Percentiles rank a stretch among this genome's conserved stretches.
Evolutionary conservation across 164 flowering plant genomes (phyloP).

Genomic region (Magnolia sinica): DNA sequence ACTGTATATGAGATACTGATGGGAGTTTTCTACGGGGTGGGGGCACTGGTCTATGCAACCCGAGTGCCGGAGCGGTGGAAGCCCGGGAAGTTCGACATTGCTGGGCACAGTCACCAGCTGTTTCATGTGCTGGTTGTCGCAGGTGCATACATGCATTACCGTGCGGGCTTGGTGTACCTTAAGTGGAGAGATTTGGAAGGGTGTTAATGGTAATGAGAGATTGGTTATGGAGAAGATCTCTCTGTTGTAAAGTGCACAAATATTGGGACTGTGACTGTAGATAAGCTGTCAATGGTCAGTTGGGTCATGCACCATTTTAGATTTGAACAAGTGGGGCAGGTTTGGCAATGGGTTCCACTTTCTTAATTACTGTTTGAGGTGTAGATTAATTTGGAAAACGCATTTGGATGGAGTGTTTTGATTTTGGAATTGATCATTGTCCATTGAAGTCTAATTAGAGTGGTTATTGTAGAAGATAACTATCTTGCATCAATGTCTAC

Average conservation of each 20-base stretch:
- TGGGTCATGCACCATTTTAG: background rate
- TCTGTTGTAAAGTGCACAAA: background rate
- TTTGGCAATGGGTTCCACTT: background rate
- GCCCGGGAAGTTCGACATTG: slow-evolving; percentile 96
- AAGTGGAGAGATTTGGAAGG: slow-evolving; percentile 84
- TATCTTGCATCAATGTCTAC: no score
- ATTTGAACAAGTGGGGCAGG: background rate
- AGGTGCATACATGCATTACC: slow-evolving; percentile 89
- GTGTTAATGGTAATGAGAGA: slow-evolving; percentile 31
- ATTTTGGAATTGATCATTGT: no score
- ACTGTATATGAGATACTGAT: slow-evolving; percentile 83
- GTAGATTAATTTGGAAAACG: no score
- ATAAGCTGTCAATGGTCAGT: background rate
- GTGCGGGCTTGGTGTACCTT: slow-evolving; percentile 79
- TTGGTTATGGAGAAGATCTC: background rate
- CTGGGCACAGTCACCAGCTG: slow-evolving; percentile 93
- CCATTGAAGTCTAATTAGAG: no score
- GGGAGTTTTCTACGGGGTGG: slow-evolving; percentile 77
- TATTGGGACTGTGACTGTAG: background rate
- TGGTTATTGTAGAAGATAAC: no score
- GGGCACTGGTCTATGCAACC: slow-evolving; percentile 79
- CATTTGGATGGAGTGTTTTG: no score
- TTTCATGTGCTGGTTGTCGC: slow-evolving; percentile 92
- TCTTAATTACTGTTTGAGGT: background rate
- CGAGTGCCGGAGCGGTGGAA: slow-evolving; percentile 93